Evolutionary conservation across 768 basidiomycete species (phyloP), one percentile per base, ranked within the genome.

Genomic region (Boletus sp.): DNA sequence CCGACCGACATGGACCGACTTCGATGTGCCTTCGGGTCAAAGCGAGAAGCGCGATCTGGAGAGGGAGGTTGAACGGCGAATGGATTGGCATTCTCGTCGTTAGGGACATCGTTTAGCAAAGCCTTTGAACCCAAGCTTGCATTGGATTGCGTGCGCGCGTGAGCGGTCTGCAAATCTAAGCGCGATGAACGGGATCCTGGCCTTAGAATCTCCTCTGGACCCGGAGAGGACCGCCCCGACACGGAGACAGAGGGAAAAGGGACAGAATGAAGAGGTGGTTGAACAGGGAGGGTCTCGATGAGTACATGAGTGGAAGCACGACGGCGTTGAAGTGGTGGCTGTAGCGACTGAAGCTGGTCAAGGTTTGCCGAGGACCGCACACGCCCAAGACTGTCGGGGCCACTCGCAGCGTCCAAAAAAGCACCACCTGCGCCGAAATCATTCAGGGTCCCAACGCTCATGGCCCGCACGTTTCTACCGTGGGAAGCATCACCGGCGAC

Each of bases 381-480:
- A 49, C 84, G 80, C n/a, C 63, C 61, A 6, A 68, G 63, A 39
- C 65, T 67, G 47, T 71, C 67, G 34, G 54, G 54, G 13, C 57
- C 56, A 48, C 41, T 49, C 19, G 66, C 71, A 5, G 76, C 71
- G 35, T 81, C 79, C 46, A 79, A 56, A 54, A 79, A 78, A 13
- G 73, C 79, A 33, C 74, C 77, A 32, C 78, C 80, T 30, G 61
- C 67, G 14, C 79, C 79, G 47, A 79, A 76, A 45, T 79, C 75
- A 37, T 84, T 84, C 45, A 85, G 65, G 52, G 82, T 75, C 3
- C 87, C 86, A 51, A 85, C 73, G 64, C 88, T 92, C 74, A 83
- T 77, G 19, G 88, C 82, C 51, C 87, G 78, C 17, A 80, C 71
- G 23, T 75, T 76, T 41, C 79, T 74, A 52, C 74, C 68, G 17